phyloP scores from a whole-genome alignment of 1,284 basidiomycete genomes.

The Prillingera fragicola region DNA sequence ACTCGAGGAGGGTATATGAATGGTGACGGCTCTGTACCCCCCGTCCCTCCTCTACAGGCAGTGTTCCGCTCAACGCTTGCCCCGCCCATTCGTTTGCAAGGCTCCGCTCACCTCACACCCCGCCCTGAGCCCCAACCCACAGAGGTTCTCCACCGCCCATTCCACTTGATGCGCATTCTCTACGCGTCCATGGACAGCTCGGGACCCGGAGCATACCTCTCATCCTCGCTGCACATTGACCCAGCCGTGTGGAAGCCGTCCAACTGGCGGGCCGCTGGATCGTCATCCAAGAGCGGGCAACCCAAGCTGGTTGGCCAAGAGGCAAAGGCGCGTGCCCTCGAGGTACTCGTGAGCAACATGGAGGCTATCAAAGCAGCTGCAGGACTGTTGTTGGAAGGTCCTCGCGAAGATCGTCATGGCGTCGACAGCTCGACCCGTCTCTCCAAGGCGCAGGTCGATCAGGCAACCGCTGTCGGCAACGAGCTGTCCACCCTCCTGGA shows the following conservation, averaged over 20 bases:
- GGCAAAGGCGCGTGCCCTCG: conserved; percentile 30
- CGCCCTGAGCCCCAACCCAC: conserved; percentile 51
- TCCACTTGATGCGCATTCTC: conserved; percentile 79
- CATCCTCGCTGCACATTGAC: conserved; percentile 78
- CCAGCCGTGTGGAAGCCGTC: conserved; percentile 67
- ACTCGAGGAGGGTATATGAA: conserved; percentile 4
- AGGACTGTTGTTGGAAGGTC: conserved; percentile 52
- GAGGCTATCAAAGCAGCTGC: conserved; percentile 37
- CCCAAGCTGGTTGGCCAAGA: conserved; percentile 33
- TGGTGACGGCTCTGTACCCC: not conserved
- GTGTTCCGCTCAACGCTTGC: conserved; percentile 12
- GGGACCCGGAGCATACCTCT: conserved; percentile 80
- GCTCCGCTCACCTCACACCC: conserved; percentile 27
- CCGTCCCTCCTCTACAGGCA: conserved; percentile 5
- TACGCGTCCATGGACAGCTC: conserved; percentile 68
- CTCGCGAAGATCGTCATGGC: conserved; percentile 58
- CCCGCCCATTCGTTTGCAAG: conserved; percentile 12
- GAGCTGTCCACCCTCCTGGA: conserved; percentile 50
- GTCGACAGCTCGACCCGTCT: conserved; percentile 5
- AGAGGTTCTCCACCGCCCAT: conserved; percentile 75
- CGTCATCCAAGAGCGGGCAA: conserved; percentile 63
- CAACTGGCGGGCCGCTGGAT: conserved; percentile 11
- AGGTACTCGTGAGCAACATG: conserved; percentile 25
- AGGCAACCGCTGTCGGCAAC: conserved; percentile 56
- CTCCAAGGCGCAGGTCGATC: conserved; percentile 9